Base-by-base conservation (phyloP, 805 yeast species). In the Cyberlindnera maclurae region DNA sequence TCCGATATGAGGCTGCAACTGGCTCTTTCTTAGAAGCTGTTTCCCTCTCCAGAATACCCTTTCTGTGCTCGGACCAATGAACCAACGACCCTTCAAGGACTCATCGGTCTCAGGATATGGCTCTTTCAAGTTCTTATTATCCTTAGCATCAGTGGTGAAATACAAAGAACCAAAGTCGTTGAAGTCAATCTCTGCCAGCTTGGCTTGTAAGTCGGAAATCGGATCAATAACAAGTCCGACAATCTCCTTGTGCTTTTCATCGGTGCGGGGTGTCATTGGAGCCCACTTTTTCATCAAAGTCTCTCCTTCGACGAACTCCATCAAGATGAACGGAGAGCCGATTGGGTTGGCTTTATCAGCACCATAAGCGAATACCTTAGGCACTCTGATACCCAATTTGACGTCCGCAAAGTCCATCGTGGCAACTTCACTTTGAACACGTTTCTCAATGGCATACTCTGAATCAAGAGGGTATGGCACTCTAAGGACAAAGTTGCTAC, bases 201-300 rank as follows among this genome's bases (percentile, higher is more conserved):
- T 65, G 12, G 68, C 66, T 51, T 80, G 79, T 54, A 83, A 70
- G 36, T 82, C 84, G 26, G 85, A 75, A 39, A 88, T 64, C 31
- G 94, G 90, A 38, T 75, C 73, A 51, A 93, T 73, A 9, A 82
- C 90, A 29, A 65, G 59, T 45, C 71, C 67, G 46, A 83, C 62
- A 34, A 72, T 67, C 12, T 63, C 71, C 35, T 71, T 70, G 20
- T 74, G 66, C 17, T 70, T 70, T 31, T 73, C 70, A 44, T 70
- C 71, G 38, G 72, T 68, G 44, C 82, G 86, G 22, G 68, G 67
- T 15, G 73, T 65, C 58, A 85, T 72, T 13, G 98, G 97, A 47
- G 84, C 77, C 98, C 98, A 90, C 45, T 77, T 66, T 51, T 76
- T 82, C 96, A 93, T 90, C 48, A 90, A 66, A 43, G 84, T 71